Percentiles rank a stretch among this genome's conserved stretches.
Evolutionary conservation across 2,329 filamentous ascomycete species (phyloP).

Genomic region (Fusarium sp.): DNA sequence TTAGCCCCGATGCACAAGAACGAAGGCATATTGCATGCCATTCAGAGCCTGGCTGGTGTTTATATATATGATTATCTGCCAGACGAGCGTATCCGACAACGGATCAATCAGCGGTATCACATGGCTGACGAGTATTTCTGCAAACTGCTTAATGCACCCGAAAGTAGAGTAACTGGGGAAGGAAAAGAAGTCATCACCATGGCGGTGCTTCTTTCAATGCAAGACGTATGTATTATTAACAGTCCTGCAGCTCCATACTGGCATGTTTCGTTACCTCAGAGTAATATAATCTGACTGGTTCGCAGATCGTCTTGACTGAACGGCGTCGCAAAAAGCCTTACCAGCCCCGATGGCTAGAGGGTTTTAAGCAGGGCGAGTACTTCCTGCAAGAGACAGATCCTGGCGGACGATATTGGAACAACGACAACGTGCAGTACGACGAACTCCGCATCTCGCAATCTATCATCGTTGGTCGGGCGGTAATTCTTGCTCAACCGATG

Average conservation of each 20-base stretch:
- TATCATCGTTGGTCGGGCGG: conserved; percentile 56
- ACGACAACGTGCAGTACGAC: conserved; percentile 52
- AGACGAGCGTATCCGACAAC: conserved; percentile 48
- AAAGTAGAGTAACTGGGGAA: conserved; percentile 34
- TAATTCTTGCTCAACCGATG: conserved; percentile 59
- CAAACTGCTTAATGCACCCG: conserved; percentile 47
- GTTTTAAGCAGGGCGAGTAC: conserved; percentile 54
- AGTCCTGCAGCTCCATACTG: conserved; percentile 4
- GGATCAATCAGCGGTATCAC: conserved; percentile 53
- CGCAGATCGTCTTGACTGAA: conserved; percentile 55
- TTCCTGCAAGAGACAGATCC: conserved; percentile 55
- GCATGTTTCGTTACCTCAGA: neutral
- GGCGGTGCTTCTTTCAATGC: conserved; percentile 56
- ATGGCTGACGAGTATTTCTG: conserved; percentile 51
- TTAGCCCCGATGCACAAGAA: conserved; percentile 57
- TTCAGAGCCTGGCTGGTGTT: conserved; percentile 57
- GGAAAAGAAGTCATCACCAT: conserved; percentile 56
- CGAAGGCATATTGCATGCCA: conserved; percentile 53
- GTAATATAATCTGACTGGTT: conserved; percentile 6
- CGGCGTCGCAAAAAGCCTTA: conserved; percentile 52
- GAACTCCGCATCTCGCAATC: conserved; percentile 55
- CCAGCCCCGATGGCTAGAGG: conserved; percentile 56
- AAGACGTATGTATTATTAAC: conserved; percentile 51
- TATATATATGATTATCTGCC: conserved; percentile 59
- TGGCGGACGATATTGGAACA: conserved; percentile 54